Base-by-base conservation (phyloP, 2,329 filamentous ascomycete genomes). In the Tolypocladium guangdongense region DNA sequence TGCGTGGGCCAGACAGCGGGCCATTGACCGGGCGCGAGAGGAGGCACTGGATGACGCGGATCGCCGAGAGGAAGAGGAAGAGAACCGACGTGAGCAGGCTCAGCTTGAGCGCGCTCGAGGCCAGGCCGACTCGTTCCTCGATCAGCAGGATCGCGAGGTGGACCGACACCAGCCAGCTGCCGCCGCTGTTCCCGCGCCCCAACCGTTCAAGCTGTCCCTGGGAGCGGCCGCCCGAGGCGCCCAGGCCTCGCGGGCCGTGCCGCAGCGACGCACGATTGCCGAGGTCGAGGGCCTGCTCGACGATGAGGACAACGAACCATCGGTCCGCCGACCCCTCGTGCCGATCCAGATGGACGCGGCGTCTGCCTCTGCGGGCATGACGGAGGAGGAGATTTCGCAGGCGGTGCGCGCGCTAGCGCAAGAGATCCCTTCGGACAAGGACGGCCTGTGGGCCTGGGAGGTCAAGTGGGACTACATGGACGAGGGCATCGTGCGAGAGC, bases 261-360 rank as follows among this genome's bases (percentile, higher is more conserved):
- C 81, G 0, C 76, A 81, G 54, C 81, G 88, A 55, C 86, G 90
- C 56, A 95, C 90, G 0, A 86, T 95, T 57, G 90, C 90, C 54
- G 93, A 99, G 66, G 89, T 99, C 53, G 93, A 97, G 74, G 90
- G 90, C 35, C 77, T 99, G 0, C 77, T 99, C 59, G 93, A 97
- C 71, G 91, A 97, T 69, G 93, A 97, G 69, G 93, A 97, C 65
- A 88, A 93, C 57, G 81, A 87, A 50, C 74, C 78, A 50, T 78
- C 80, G 24, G 81, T 81, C 6, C 88, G 86, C 69, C 82, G 89
- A 8, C 86, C 85, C 54, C 83, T 95, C 51, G 78, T 93, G 37
- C 88, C 90, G 3, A 91, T 93, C 67, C 86, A 89, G 64, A 90
- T 90, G 67, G 88, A 91, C 66, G 82, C 83, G 6, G 77, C 81